phyloP scores from a whole-genome alignment of 768 basidiomycete genomes.

The Jaapia argillacea region DNA sequence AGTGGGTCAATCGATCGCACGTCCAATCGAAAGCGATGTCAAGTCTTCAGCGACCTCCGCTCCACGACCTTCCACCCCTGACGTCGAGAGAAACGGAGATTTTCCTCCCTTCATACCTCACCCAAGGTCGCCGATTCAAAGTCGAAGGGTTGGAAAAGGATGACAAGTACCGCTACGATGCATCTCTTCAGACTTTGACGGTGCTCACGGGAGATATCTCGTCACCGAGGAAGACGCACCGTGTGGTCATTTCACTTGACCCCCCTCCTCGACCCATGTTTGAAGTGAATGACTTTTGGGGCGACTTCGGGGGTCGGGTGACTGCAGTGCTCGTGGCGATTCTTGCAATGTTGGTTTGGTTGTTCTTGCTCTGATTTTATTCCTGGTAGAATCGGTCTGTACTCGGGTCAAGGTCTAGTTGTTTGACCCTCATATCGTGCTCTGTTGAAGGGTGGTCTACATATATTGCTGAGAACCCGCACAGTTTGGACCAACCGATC shows the following conservation, averaged over 20 bases:
- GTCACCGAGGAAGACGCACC: constrained; percentile 35
- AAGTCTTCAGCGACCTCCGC: constrained; percentile 32
- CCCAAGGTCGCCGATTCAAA: constrained; percentile 44
- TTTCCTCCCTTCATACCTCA: constrained; percentile 59
- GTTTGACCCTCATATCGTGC: neutral
- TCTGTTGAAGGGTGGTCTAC: neutral
- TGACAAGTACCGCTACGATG: constrained; percentile 52
- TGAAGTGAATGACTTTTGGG: constrained; percentile 52
- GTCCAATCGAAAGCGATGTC: constrained; percentile 12
- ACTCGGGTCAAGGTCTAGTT: no score
- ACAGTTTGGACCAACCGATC: neutral
- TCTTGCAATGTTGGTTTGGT: constrained; percentile 16
- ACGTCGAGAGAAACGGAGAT: constrained; percentile 71
- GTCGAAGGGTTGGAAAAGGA: constrained; percentile 43
- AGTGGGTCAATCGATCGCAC: constrained; percentile 39
- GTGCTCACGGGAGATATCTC: constrained; percentile 36
- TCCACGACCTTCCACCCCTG: constrained; percentile 26
- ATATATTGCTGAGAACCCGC: neutral
- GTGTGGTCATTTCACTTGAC: constrained; percentile 41
- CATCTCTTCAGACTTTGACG: constrained; percentile 63
- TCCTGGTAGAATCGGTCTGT: no score
- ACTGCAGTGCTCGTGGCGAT: constrained; percentile 21
- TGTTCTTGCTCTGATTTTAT: no score
- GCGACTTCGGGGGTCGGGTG: constrained; percentile 36
- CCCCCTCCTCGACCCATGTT: constrained; percentile 45